These are phyloP conservation scores for Blumeria graminis DNA, from an alignment of 2,329 filamentous ascomycete species.

Conservation along the genomic window DNA sequence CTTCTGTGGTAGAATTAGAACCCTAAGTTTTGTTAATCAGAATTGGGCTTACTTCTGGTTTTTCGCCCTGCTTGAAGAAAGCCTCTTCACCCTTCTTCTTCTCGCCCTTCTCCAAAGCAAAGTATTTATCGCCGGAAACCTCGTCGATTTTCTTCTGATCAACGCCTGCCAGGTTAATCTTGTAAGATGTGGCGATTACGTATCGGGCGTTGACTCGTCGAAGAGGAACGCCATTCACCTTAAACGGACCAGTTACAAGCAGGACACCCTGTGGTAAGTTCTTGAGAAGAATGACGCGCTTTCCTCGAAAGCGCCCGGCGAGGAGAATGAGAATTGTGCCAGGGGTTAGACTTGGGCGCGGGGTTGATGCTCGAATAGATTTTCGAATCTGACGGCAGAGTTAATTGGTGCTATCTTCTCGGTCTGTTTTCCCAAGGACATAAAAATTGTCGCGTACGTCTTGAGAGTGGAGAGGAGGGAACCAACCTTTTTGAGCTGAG, in stretches of 20 bases:
- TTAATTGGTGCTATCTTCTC: slow-evolving; percentile 7
- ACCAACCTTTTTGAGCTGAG: slow-evolving; percentile 80
- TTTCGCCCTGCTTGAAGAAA: slow-evolving; percentile 99
- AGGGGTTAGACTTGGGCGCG: slow-evolving; percentile 73
- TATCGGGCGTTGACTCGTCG: slow-evolving; percentile 84
- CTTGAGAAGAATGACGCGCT: slow-evolving; percentile 98
- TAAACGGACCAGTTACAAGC: slow-evolving; percentile 98
- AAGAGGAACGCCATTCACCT: slow-evolving; percentile 98
- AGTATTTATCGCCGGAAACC: slow-evolving; percentile 58
- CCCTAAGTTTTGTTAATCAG: background rate
- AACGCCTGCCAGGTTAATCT: slow-evolving; percentile 63
- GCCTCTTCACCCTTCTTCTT: slow-evolving; percentile 95
- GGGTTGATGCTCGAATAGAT: slow-evolving; percentile 64
- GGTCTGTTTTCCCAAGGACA: too few species aligned
- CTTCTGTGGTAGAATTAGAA: slow-evolving; percentile 39
- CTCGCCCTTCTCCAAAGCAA: slow-evolving; percentile 80
- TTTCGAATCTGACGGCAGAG: slow-evolving; percentile 60
- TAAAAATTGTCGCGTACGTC: too few species aligned
- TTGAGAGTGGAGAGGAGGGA: slow-evolving; percentile 1
- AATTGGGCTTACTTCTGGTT: slow-evolving; percentile 56
- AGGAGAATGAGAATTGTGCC: slow-evolving; percentile 97
- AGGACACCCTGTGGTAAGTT: slow-evolving; percentile 91
- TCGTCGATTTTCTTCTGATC: slow-evolving; percentile 78
- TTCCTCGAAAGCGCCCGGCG: slow-evolving; percentile 97
- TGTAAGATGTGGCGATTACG: slow-evolving; percentile 75